Conservation (phyloP, 441 rosid genomes). For the Biscutella laevigata region DNA sequence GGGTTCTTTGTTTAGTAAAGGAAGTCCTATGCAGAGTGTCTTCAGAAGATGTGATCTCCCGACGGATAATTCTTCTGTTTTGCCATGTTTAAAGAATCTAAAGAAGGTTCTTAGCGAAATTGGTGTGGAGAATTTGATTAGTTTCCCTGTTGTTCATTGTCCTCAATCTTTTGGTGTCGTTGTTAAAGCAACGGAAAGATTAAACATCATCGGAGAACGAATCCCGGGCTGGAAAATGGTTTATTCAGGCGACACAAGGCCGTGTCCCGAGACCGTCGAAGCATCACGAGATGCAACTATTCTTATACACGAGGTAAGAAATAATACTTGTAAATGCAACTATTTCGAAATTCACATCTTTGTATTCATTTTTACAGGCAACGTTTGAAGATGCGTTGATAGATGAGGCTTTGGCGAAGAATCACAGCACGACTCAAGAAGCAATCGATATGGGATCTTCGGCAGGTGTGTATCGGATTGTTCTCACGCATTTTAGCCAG, state of each 20-base stretch:
- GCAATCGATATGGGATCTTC: constrained; percentile 69
- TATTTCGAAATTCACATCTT: not conserved
- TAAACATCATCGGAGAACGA: constrained; percentile 48
- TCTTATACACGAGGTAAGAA: constrained; percentile 91
- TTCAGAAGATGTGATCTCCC: constrained; percentile 47
- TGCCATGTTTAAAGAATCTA: constrained; percentile 42
- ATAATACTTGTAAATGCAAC: too few species aligned
- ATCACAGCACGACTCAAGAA: constrained; percentile 96
- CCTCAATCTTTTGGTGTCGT: constrained; percentile 77
- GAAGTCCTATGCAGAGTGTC: constrained; percentile 59
- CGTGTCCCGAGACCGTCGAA: constrained; percentile 63
- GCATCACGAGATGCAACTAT: constrained; percentile 75
- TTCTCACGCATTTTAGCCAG: constrained; percentile 97
- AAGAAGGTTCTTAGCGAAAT: constrained; percentile 52
- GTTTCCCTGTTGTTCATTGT: constrained; percentile 92
- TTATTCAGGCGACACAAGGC: constrained; percentile 94
- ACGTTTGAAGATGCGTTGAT: constrained; percentile 85
- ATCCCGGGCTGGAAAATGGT: constrained; percentile 94
- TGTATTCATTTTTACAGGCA: constrained; percentile 39
- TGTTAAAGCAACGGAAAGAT: constrained; percentile 63
- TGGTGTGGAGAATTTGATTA: constrained; percentile 56
- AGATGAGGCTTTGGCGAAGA: constrained; percentile 78
- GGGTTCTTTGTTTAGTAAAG: constrained; percentile 44
- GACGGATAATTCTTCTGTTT: constrained; percentile 31
- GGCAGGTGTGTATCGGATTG: constrained; percentile 56